A percentile compares a stretch with the other conserved stretches of the same genome.
Evolutionary conservation across 495 filamentous ascomycete species (phyloP).

Genomic region (Aspergillus sparsus): DNA sequence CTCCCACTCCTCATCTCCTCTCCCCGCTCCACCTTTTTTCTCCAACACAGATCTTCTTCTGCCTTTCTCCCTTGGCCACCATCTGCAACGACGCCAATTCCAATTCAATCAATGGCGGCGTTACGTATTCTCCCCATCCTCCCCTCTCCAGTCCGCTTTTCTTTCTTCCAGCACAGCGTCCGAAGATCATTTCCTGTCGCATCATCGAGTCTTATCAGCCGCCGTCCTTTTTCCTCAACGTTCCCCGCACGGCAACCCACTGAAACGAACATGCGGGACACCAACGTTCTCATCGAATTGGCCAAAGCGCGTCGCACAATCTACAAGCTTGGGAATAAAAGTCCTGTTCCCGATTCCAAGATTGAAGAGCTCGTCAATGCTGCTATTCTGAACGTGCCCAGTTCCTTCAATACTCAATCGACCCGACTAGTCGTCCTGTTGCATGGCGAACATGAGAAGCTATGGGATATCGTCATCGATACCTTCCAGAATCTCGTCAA

Average conservation of each 20-base stretch:
- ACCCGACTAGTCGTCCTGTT: slow-evolving; percentile 51
- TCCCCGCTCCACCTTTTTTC: slow-evolving; percentile 15
- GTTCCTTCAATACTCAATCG: slow-evolving; percentile 58
- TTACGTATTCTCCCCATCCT: neutral
- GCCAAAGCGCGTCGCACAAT: slow-evolving; percentile 50
- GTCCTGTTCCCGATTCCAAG: slow-evolving; percentile 48
- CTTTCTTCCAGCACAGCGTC: neutral
- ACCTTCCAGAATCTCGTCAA: slow-evolving; percentile 41
- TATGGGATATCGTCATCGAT: slow-evolving; percentile 52
- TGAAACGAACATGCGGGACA: slow-evolving; percentile 28
- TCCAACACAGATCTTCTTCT: neutral
- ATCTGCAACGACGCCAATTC: too few species aligned
- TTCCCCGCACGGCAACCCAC: slow-evolving; percentile 38
- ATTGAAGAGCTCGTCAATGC: slow-evolving; percentile 52
- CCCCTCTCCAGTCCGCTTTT: neutral
- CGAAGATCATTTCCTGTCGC: slow-evolving; percentile 1
- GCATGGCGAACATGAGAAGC: slow-evolving; percentile 49
- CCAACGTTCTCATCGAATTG: slow-evolving; percentile 40
- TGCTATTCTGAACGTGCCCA: slow-evolving; percentile 51
- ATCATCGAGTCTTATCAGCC: slow-evolving; percentile 19
- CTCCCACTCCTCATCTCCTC: slow-evolving; percentile 42
- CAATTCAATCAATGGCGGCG: slow-evolving; percentile 1
- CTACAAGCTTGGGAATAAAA: slow-evolving; percentile 48
- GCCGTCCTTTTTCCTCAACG: slow-evolving; percentile 61
- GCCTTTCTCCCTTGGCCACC: too few species aligned